phyloP scores from a whole-genome alignment of 2,329 filamentous ascomycete genomes.

The Colletotrichum sp. region DNA sequence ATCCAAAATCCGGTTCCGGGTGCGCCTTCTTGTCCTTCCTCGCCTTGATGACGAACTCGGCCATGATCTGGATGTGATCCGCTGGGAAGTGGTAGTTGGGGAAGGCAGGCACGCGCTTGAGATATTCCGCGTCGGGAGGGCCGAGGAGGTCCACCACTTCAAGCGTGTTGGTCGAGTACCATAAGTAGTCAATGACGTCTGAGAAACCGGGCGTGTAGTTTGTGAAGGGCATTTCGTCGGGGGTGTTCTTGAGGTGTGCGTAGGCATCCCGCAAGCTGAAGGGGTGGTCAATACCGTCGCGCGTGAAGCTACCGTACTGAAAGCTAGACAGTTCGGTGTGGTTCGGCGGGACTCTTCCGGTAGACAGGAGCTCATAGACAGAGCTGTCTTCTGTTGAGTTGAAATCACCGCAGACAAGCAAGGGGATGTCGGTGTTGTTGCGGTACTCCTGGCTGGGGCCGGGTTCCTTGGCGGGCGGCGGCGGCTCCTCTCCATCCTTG shows the following conservation, averaged over 20 bases:
- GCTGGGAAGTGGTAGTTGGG: conserved; percentile 94
- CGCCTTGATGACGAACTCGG: conserved; percentile 87
- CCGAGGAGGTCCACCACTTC: conserved; percentile 85
- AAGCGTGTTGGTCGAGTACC: conserved; percentile 91
- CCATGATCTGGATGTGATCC: conserved; percentile 89
- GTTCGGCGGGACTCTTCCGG: conserved; percentile 77
- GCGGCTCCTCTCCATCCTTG: conserved; percentile 50
- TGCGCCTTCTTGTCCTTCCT: conserved; percentile 78
- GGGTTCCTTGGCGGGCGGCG: conserved; percentile 66
- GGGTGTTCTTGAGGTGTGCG: conserved; percentile 78
- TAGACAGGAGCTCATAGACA: conserved; percentile 87
- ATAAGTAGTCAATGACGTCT: conserved; percentile 95
- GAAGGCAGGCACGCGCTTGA: conserved; percentile 87
- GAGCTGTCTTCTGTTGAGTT: conserved; percentile 89
- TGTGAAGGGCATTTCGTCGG: conserved; percentile 87
- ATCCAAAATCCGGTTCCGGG: conserved; percentile 67
- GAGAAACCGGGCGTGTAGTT: conserved; percentile 96
- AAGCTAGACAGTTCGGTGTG: conserved; percentile 81
- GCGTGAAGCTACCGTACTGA: conserved; percentile 92
- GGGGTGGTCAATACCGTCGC: conserved; percentile 90
- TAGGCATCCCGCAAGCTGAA: conserved; percentile 95
- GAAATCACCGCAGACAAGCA: conserved; percentile 94
- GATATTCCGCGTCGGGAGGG: conserved; percentile 83
- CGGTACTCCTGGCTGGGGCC: conserved; percentile 87
- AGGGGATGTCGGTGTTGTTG: conserved; percentile 84